These are phyloP conservation scores for Eucalyptus brandiana DNA, from an alignment of 345 rosid genomes.

Conservation along the genomic window DNA sequence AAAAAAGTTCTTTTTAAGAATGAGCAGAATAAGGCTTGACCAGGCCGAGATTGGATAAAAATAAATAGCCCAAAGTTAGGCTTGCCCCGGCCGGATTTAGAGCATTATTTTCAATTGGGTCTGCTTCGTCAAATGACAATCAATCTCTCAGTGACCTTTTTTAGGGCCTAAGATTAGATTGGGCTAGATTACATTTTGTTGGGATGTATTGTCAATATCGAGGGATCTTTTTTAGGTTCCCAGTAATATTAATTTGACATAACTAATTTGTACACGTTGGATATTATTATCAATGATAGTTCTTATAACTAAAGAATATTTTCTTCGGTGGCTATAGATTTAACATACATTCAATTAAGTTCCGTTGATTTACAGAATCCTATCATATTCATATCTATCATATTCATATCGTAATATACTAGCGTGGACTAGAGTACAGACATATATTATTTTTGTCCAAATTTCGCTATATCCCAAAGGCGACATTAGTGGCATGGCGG, in stretches of 20 bases:
- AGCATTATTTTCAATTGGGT: neutral
- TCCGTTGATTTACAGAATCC: no score
- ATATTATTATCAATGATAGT: conserved; percentile 17
- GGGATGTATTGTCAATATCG: neutral
- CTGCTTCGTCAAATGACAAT: neutral
- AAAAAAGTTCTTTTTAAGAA: no score
- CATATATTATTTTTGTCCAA: neutral
- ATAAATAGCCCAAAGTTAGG: neutral
- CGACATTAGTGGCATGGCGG: no score
- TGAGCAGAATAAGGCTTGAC: no score
- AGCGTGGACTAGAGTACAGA: no score
- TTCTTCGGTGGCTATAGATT: no score
- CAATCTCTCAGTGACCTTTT: neutral
- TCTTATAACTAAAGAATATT: no score
- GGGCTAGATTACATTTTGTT: neutral
- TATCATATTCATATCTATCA: no score
- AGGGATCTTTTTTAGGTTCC: neutral
- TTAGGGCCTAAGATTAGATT: neutral
- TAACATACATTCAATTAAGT: no score
- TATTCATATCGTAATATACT: no score
- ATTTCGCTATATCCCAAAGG: conserved; percentile 38
- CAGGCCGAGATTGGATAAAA: no score
- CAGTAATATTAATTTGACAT: conserved; percentile 45
- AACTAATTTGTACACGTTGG: conserved; percentile 67
- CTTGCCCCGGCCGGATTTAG: conserved; percentile 17